These are phyloP conservation scores for Quercus alba DNA, from an alignment of 306 rosid genomes.

Conservation along the genomic window DNA sequence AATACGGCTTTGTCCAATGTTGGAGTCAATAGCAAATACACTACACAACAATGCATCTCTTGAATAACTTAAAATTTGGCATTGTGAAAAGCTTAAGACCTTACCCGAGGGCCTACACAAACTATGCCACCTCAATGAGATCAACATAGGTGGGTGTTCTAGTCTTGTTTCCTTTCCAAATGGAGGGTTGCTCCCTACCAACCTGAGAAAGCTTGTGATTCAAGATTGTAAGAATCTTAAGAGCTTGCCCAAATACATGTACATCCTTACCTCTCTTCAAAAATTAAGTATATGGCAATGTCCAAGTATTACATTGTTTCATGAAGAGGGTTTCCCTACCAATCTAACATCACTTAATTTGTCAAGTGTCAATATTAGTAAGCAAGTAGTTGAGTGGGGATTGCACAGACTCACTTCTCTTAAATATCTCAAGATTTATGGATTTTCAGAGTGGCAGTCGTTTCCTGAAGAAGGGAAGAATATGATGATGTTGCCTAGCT, in stretches of 20 bases:
- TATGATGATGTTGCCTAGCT: conserved; percentile 11
- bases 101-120: conserved; percentile 12
- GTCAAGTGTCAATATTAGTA: neutral
- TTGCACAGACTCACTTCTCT: conserved; percentile 22
- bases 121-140: neutral
- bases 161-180: conserved; percentile 14
- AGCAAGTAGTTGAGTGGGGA: conserved; percentile 1
- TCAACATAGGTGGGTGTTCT: conserved; percentile 7
- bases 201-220: neutral
- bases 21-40: conserved; percentile 6
- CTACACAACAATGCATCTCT: neutral
- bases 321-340: conserved; percentile 7
- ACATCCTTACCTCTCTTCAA: neutral
- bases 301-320: neutral
- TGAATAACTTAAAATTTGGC: neutral
- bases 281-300: neutral
- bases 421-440: neutral
- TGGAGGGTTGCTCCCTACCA: neutral
- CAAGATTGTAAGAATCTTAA: neutral
- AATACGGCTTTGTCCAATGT: neutral
- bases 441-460: neutral
- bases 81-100: conserved; percentile 17
- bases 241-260: neutral
- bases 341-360: conserved; percentile 1
- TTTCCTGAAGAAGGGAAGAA: conserved; percentile 3